Evolutionary conservation across 495 filamentous ascomycete genomes (phyloP).

Genomic region (Penicillium bovifimosum): DNA sequence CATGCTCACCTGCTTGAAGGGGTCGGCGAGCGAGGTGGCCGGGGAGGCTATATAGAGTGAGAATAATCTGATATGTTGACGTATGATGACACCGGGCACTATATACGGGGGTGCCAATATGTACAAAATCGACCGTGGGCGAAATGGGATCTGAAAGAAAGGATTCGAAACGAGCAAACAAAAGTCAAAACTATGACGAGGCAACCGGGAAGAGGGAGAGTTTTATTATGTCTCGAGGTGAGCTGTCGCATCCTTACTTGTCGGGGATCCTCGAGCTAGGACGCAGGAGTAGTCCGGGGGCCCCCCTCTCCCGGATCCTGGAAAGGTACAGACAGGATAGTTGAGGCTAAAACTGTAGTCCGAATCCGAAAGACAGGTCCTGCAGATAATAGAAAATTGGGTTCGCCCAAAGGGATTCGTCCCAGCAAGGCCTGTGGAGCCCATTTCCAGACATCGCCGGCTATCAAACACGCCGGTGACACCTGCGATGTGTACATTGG

Average conservation of each 20-base stretch:
- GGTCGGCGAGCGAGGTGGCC: background rate
- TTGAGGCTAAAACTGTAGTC: slow-evolving; percentile 17
- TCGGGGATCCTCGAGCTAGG: background rate
- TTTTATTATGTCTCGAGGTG: slow-evolving; percentile 16
- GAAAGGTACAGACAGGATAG: slow-evolving; percentile 10
- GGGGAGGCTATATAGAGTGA: slow-evolving; percentile 6
- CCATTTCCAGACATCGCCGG: background rate
- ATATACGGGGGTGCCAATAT: slow-evolving; percentile 22
- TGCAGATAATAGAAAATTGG: background rate
- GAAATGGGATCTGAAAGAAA: slow-evolving; percentile 6
- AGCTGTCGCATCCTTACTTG: slow-evolving; percentile 20
- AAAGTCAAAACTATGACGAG: slow-evolving; percentile 11
- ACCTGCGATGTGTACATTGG: background rate
- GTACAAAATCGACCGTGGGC: slow-evolving; percentile 9
- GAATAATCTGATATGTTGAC: background rate
- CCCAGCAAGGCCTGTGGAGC: slow-evolving; percentile 3
- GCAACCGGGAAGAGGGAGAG: slow-evolving; percentile 14
- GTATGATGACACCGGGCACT: slow-evolving; percentile 12
- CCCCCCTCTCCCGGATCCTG: slow-evolving; percentile 11
- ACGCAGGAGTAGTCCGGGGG: background rate
- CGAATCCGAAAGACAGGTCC: background rate
- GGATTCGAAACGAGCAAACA: slow-evolving; percentile 1
- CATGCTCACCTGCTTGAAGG: slow-evolving; percentile 12
- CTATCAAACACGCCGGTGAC: slow-evolving; percentile 1
- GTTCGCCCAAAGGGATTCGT: slow-evolving; percentile 3